phyloP scores from a whole-genome alignment of 2,329 filamentous ascomycete genomes.

The Trichothecium sympodiale region DNA sequence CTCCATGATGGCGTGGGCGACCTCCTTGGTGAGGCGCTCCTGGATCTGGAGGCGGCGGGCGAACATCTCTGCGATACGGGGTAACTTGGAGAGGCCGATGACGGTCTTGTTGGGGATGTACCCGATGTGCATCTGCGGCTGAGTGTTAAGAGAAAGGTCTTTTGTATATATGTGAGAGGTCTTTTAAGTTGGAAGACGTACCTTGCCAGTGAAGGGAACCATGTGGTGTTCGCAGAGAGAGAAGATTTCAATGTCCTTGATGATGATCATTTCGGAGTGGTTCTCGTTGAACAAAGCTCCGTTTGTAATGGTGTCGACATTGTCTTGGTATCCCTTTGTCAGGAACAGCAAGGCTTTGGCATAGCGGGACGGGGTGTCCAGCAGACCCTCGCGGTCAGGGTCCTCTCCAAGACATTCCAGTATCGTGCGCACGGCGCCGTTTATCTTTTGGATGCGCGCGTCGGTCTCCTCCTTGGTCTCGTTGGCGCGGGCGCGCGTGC shows the following conservation, averaged over 20 bases:
- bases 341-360: conserved; percentile 93
- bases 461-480: conserved; percentile 34
- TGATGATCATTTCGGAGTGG: conserved; percentile 93
- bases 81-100: conserved; percentile 90
- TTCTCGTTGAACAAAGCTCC: conserved; percentile 91
- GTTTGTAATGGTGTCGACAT: conserved; percentile 84
- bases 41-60: conserved; percentile 87
- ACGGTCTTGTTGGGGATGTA: conserved; percentile 91
- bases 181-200: too few relatives aligned
- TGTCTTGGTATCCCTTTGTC: conserved; percentile 94
- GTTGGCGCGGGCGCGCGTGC: conserved; percentile 52
- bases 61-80: conserved; percentile 95
- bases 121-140: conserved; percentile 86
- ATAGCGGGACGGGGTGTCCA: conserved; percentile 70
- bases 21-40: conserved; percentile 90
- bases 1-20: conserved; percentile 87
- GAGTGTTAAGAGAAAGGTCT: conserved; percentile 1
- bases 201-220: conserved; percentile 92
- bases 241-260: conserved; percentile 94
- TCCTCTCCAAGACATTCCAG: conserved; percentile 62
- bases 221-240: conserved; percentile 95
- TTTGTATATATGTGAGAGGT: too few relatives aligned
- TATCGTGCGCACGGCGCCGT: conserved; percentile 52
- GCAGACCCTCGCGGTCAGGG: conserved; percentile 51
- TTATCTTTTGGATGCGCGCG: conserved; percentile 44